These are phyloP conservation scores for Pseudoperonospora humuli DNA, from an alignment of 352 stramenopile species.

Conservation along the genomic window DNA sequence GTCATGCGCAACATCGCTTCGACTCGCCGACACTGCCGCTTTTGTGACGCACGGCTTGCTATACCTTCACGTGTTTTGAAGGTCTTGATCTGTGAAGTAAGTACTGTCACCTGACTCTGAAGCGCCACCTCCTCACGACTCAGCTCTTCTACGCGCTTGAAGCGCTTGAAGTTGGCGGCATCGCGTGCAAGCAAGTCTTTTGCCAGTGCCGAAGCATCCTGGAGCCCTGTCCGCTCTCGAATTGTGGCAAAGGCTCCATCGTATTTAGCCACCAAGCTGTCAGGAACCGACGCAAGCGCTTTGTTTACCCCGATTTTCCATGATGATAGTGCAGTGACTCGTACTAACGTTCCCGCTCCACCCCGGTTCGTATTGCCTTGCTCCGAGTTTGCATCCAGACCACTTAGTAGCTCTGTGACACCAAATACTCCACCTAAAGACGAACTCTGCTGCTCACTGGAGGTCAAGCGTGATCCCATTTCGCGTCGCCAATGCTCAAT, in stretches of 20 bases:
- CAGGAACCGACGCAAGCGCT: conserved; percentile 37
- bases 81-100: too few relatives aligned
- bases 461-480: conserved; percentile 12
- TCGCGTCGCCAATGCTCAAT: conserved; percentile 46
- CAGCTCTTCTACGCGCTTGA: conserved; percentile 65
- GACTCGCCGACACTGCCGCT: too few relatives aligned
- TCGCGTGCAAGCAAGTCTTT: conserved; percentile 48
- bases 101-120: too few relatives aligned
- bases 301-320: conserved; percentile 75
- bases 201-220: too few relatives aligned
- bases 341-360: conserved; percentile 27
- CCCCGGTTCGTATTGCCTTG: conserved; percentile 21
- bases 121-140: conserved; percentile 57
- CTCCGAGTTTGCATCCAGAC: conserved; percentile 7
- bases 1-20: too few relatives aligned
- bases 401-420: conserved; percentile 12
- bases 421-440: conserved; percentile 3
- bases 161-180: conserved; percentile 75
- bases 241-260: too few relatives aligned
- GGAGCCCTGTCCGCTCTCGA: too few relatives aligned
- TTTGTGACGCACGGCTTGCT: too few relatives aligned
- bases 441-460: conserved; percentile 6
- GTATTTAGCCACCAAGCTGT: too few relatives aligned
- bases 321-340: conserved; percentile 45
- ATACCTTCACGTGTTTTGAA: too few relatives aligned